phyloP scores from a whole-genome alignment of 2,329 filamentous ascomycete genomes.

The Coleophoma crateriformis region DNA sequence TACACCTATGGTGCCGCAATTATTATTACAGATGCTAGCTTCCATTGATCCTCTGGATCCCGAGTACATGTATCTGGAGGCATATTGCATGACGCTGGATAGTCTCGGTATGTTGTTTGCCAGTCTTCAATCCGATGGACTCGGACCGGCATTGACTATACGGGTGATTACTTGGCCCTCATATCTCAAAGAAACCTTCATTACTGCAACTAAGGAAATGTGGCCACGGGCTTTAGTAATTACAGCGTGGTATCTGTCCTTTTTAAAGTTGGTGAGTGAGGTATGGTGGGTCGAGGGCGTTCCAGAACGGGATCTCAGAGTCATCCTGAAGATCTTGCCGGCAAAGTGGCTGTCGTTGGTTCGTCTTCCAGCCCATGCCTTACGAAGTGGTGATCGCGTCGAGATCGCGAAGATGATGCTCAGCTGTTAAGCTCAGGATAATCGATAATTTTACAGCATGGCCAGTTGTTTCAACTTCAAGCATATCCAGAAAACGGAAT shows the following conservation, averaged over 20 bases:
- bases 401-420: constrained; percentile 10
- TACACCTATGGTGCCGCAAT: constrained; percentile 14
- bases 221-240: constrained; percentile 12
- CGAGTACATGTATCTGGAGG: constrained; percentile 15
- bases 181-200: constrained; percentile 11
- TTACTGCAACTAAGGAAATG: constrained; percentile 4
- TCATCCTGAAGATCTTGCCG: constrained; percentile 5
- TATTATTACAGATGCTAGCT: constrained; percentile 17
- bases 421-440: background rate
- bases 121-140: constrained; percentile 18
- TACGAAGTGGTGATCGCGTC: constrained; percentile 2
- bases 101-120: constrained; percentile 20
- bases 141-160: constrained; percentile 11
- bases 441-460: too few relatives aligned
- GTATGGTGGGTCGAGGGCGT: constrained; percentile 16
- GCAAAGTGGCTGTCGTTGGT: constrained; percentile 9
- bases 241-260: constrained; percentile 13
- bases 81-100: constrained; percentile 19
- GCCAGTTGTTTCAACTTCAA: too few relatives aligned
- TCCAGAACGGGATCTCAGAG: constrained; percentile 9
- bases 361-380: constrained; percentile 7
- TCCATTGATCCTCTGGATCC: constrained; percentile 15
- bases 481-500: too few relatives aligned
- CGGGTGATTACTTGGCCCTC: constrained; percentile 20
- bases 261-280: constrained; percentile 9